These are phyloP conservation scores for Penicillium decumbens DNA, from an alignment of 2,329 filamentous ascomycete species.

Conservation along the genomic window DNA sequence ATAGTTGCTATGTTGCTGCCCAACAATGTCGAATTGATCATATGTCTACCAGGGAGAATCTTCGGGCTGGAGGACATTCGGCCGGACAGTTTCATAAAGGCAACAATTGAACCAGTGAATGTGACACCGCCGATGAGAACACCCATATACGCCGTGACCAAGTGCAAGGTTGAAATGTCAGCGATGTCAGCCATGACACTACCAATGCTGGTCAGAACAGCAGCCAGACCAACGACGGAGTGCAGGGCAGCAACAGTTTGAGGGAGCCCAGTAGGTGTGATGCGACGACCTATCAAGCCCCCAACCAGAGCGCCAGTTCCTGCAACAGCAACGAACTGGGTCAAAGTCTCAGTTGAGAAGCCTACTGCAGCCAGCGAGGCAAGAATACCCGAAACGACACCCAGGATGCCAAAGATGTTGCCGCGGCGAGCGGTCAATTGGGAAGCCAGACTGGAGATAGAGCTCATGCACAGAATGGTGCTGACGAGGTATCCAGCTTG, in stretches of 20 bases:
- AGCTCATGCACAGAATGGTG: slow-evolving; percentile 78
- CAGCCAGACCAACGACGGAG: slow-evolving; percentile 83
- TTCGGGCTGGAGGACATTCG: slow-evolving; percentile 74
- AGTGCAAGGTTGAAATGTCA: slow-evolving; percentile 69
- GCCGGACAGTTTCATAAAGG: slow-evolving; percentile 80
- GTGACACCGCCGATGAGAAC: slow-evolving; percentile 84
- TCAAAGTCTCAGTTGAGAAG: slow-evolving; percentile 70
- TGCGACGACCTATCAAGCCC: slow-evolving; percentile 74
- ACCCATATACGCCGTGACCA: slow-evolving; percentile 80
- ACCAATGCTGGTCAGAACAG: slow-evolving; percentile 81
- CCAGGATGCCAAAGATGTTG: slow-evolving; percentile 80
- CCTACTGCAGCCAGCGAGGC: slow-evolving; percentile 77
- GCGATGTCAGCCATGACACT: slow-evolving; percentile 72
- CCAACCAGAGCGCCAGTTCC: slow-evolving; percentile 65
- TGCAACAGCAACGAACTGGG: slow-evolving; percentile 74
- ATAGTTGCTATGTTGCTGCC: slow-evolving; percentile 75
- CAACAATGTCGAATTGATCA: slow-evolving; percentile 69
- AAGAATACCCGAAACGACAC: slow-evolving; percentile 75
- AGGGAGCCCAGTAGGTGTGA: slow-evolving; percentile 80
- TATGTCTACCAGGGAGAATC: slow-evolving; percentile 66
- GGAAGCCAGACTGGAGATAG: slow-evolving; percentile 73
- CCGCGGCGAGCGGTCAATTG: slow-evolving; percentile 79
- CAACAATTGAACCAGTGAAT: slow-evolving; percentile 85
- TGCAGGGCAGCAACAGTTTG: slow-evolving; percentile 87
- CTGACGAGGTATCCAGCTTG: slow-evolving; percentile 84